Percentiles rank a stretch among this genome's conserved stretches.
These are phyloP conservation scores for Rhodamnia rubescens DNA, from an alignment of 345 rosid genomes.

Conservation along the genomic window DNA sequence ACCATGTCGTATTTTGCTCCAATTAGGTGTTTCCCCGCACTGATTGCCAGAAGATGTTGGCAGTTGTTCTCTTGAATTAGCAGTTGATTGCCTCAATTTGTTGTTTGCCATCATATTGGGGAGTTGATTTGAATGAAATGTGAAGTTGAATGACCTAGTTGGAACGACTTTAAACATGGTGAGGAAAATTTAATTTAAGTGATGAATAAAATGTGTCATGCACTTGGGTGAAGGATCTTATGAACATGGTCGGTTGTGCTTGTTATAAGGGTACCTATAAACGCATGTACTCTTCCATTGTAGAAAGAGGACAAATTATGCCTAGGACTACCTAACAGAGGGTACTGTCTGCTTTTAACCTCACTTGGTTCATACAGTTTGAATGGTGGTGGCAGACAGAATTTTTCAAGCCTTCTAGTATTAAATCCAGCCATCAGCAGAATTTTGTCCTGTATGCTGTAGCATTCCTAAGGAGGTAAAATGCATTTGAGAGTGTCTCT, in stretches of 20 bases:
- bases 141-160: not conserved
- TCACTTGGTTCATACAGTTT: not conserved
- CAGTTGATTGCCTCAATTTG: not conserved
- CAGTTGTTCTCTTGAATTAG: not conserved
- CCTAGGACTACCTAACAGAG: not conserved
- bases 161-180: not conserved
- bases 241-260: not conserved
- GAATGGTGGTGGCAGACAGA: not conserved
- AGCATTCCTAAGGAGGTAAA: not conserved
- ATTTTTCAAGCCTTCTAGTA: not conserved
- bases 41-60: not conserved
- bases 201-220: not conserved
- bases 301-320: not conserved
- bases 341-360: not conserved
- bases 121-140: not conserved
- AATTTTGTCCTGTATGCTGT: not conserved
- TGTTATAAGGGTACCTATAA: not conserved
- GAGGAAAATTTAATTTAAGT: not conserved
- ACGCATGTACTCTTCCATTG: not conserved
- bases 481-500: not conserved
- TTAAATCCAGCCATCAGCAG: not conserved
- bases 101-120: not conserved
- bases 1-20: not conserved
- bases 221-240: not conserved
- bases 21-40: not conserved